These are phyloP conservation scores for Gyrodon lividus DNA, from an alignment of 768 basidiomycete genomes.

Conservation along the genomic window DNA sequence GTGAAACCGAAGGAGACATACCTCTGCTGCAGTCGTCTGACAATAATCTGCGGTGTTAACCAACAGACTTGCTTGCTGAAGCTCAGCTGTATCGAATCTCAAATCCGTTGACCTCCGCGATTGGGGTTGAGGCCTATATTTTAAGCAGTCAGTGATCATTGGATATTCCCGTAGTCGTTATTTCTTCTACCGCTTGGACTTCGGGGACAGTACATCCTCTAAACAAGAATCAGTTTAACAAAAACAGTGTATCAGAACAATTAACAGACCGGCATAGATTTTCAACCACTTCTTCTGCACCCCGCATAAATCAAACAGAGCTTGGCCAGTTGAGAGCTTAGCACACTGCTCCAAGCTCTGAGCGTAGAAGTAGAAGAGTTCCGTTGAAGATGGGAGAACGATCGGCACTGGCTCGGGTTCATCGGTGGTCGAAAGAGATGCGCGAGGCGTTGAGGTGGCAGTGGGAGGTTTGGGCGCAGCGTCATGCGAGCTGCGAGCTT, in stretches of 20 bases:
- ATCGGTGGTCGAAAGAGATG: constrained; percentile 39
- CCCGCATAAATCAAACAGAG: constrained; percentile 76
- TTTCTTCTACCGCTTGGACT: constrained; percentile 62
- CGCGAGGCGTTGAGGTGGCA: constrained; percentile 31
- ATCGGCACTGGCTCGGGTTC: constrained; percentile 50
- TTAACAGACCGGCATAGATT: constrained; percentile 78
- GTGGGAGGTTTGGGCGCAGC: constrained; percentile 31
- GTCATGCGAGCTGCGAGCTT: constrained; percentile 69
- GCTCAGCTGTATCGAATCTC: constrained; percentile 69
- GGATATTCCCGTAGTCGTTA: neutral
- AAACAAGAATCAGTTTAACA: neutral
- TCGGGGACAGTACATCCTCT: constrained; percentile 85
- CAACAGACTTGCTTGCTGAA: constrained; percentile 82
- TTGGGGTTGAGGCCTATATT: constrained; percentile 39
- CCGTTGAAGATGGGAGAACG: constrained; percentile 91
- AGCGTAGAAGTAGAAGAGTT: constrained; percentile 95
- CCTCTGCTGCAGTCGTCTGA: constrained; percentile 86
- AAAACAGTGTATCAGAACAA: neutral
- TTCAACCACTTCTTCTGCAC: constrained; percentile 93
- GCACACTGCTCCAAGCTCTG: constrained; percentile 95
- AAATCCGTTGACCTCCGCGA: constrained; percentile 75
- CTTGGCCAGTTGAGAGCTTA: constrained; percentile 80
- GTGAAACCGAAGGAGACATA: constrained; percentile 25
- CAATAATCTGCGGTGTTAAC: constrained; percentile 99
- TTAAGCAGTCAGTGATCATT: constrained; percentile 1